Conservation (phyloP, 2,329 filamentous ascomycete species). For the Colletotrichum sp. region DNA sequence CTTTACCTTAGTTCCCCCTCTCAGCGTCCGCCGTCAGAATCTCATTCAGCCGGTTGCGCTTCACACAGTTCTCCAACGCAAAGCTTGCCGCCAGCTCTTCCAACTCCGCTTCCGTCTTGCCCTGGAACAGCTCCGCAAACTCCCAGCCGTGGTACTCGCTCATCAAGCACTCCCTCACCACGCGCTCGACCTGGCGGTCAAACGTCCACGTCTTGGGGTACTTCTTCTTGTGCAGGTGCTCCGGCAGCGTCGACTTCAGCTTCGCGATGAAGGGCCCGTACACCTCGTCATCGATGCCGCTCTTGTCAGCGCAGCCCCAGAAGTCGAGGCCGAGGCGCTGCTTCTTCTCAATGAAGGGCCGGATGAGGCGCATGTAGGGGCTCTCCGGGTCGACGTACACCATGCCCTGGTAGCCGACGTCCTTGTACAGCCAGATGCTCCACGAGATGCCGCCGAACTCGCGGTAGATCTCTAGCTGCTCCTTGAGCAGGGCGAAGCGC, state of each 20-base stretch:
- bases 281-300: conserved; percentile 38
- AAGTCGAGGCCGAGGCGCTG: conserved; percentile 55
- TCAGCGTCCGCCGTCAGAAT: conserved; percentile 49
- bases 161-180: conserved; percentile 43
- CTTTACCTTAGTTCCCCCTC: not conserved
- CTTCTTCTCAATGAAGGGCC: conserved; percentile 61
- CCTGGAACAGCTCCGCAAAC: conserved; percentile 59
- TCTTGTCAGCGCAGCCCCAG: conserved; percentile 48
- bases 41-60: conserved; percentile 55
- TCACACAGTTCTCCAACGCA: conserved; percentile 57
- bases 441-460: conserved; percentile 49
- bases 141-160: conserved; percentile 57
- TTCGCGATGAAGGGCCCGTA: conserved; percentile 43
- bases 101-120: conserved; percentile 53
- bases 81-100: conserved; percentile 59
- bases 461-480: conserved; percentile 43
- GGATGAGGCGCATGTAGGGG: conserved; percentile 54
- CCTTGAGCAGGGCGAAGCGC: conserved; percentile 43
- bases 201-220: conserved; percentile 56
- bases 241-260: conserved; percentile 46
- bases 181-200: conserved; percentile 53
- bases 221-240: conserved; percentile 44
- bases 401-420: conserved; percentile 63
- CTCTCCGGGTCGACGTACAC: conserved; percentile 50
- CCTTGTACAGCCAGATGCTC: conserved; percentile 67